Conservation (phyloP, 2,329 filamentous ascomycete genomes). For the Paecilomyces fulvus region DNA sequence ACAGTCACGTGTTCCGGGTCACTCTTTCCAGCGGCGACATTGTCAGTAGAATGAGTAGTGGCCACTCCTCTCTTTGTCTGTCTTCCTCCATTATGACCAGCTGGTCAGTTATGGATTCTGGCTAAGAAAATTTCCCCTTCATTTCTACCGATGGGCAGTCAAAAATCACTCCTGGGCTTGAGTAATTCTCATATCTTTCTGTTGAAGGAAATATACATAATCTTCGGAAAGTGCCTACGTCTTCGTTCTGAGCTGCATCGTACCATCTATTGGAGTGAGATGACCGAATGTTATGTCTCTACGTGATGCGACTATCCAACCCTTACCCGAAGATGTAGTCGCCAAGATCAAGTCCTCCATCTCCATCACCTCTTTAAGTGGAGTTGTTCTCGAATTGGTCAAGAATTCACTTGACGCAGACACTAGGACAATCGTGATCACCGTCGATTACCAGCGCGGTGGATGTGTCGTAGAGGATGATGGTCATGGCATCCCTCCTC, state of each 20-base stretch:
- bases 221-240: background rate
- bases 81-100: background rate
- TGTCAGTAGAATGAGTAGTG: background rate
- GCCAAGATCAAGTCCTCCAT: constrained; percentile 79
- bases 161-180: background rate
- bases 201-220: background rate
- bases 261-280: background rate
- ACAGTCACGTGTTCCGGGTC: background rate
- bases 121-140: background rate
- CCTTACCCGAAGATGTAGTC: constrained; percentile 61
- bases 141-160: background rate
- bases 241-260: background rate
- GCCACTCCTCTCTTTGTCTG: background rate
- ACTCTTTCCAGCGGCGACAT: background rate
- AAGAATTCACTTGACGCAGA: constrained; percentile 79
- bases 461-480: constrained; percentile 77
- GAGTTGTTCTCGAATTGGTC: constrained; percentile 62
- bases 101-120: background rate
- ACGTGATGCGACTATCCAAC: constrained; percentile 45
- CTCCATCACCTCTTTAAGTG: constrained; percentile 65
- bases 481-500: constrained; percentile 64
- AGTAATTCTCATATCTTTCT: background rate
- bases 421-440: constrained; percentile 59
- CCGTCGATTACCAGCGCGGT: constrained; percentile 66
- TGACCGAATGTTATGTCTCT: background rate